Conservation (phyloP, 2,329 filamentous ascomycete genomes). For the Aspergillus unguis region DNA sequence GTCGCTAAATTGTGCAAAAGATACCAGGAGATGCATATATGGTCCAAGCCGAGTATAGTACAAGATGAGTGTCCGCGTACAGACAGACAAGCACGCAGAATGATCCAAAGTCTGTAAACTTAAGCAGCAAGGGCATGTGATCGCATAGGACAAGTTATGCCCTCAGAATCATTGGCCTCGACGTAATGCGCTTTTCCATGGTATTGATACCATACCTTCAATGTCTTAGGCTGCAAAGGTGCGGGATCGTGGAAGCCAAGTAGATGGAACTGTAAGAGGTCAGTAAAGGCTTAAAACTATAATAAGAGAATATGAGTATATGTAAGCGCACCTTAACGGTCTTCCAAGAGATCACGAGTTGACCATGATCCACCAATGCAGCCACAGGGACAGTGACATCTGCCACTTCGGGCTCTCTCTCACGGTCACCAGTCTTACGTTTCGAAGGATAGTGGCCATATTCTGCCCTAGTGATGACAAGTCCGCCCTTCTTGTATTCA, state of each 20-base stretch:
- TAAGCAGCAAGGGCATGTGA: constrained; percentile 28
- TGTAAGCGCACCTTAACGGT: constrained; percentile 33
- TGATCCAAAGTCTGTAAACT: background rate
- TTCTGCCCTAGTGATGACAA: constrained; percentile 41
- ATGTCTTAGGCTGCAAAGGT: constrained; percentile 38
- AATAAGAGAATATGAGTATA: background rate
- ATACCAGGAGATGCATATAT: background rate
- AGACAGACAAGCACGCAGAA: background rate
- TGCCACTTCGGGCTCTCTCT: constrained; percentile 26
- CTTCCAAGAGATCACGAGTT: constrained; percentile 37
- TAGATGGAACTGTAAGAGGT: constrained; percentile 37
- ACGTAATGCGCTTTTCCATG: constrained; percentile 37
- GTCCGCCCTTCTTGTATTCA: constrained; percentile 34
- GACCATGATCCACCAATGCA: constrained; percentile 42
- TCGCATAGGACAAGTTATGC: constrained; percentile 39
- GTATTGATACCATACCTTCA: constrained; percentile 44
- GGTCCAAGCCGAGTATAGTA: background rate
- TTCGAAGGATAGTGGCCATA: constrained; percentile 38
- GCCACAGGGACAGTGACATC: constrained; percentile 46
- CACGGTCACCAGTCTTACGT: constrained; percentile 19
- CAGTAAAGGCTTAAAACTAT: constrained; percentile 12
- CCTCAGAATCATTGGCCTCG: constrained; percentile 37
- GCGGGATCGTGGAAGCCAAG: constrained; percentile 45
- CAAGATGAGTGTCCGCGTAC: background rate
- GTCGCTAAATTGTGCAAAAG: background rate